Conservation (phyloP, 352 stramenopile species). For the Phytophthora ohioensis region DNA sequence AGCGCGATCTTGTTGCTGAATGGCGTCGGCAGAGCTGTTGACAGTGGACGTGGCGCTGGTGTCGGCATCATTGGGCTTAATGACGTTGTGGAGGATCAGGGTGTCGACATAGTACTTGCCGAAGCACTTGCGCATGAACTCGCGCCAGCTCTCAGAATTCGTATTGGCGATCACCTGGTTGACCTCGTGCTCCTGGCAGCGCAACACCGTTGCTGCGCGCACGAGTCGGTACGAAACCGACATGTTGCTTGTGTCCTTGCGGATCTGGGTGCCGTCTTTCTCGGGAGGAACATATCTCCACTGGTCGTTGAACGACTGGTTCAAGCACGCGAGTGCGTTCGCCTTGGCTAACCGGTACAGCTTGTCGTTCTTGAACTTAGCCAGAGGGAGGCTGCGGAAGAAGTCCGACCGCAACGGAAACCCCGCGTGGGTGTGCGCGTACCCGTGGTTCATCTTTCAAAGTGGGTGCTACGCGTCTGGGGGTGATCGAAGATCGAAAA, state of each 20-base stretch:
- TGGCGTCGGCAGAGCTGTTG: conserved; percentile 11
- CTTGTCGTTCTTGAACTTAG: conserved; percentile 61
- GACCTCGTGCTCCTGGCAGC: conserved; percentile 80
- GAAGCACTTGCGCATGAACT: conserved; percentile 82
- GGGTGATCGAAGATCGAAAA: conserved; percentile 1
- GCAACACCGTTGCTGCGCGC: conserved; percentile 72
- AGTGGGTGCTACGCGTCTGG: neutral
- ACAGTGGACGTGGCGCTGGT: conserved; percentile 12
- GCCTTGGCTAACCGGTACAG: conserved; percentile 62
- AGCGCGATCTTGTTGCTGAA: conserved; percentile 14
- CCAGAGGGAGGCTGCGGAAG: conserved; percentile 74
- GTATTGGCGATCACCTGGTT: conserved; percentile 78
- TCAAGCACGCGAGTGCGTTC: conserved; percentile 66
- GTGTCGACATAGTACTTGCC: conserved; percentile 80
- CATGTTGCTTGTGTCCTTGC: conserved; percentile 87
- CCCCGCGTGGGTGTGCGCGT: conserved; percentile 27
- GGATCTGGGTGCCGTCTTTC: conserved; percentile 82
- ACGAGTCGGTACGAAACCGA: conserved; percentile 70
- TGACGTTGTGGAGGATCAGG: conserved; percentile 77
- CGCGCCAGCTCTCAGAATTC: conserved; percentile 75
- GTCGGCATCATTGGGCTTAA: conserved; percentile 26
- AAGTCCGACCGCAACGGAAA: conserved; percentile 80
- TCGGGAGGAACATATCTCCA: conserved; percentile 84
- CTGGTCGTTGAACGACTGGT: conserved; percentile 82
- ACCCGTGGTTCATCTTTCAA: conserved; percentile 36